Evolutionary conservation across 2,329 filamentous ascomycete genomes (phyloP), one percentile per base, ranked within the genome.

Genomic region (Penicillium freii): DNA sequence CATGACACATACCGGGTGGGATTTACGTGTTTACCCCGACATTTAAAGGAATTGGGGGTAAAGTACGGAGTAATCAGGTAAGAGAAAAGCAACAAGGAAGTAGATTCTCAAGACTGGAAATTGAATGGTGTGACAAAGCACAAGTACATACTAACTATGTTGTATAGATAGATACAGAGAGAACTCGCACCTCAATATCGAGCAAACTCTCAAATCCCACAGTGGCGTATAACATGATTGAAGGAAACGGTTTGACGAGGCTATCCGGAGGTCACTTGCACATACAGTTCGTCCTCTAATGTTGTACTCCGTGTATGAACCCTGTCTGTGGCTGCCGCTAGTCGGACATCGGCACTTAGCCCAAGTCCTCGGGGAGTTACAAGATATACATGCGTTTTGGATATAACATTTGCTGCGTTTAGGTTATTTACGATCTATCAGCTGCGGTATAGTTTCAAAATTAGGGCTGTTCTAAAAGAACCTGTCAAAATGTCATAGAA

Each of bases 301-400:
- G 34, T 40, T 38, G 40, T 51, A 45, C 19, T 51, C 40, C 17
- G 34, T 39, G 47, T 25, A 40, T 39, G 34, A 56, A 17, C 54
- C 40, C 47, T 45, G 53, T 43, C 47, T 33, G 33, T 52, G 54
- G 54, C 48, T 34, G 36, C 33, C 48, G 40, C 54, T 46, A 56
- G 40, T 36, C 15, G 27, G 7, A 34, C 33, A 42, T 19, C 25
- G 46, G 39, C 45, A 36, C 34, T 25, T 19, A 36, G 33, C 33
- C 48, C 48, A 49, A 34, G 11, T n/a, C 19, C n/a, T 49, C 44
- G 45, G 40, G 34, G 31, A 56, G 52, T 52, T 43, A 46, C 48
- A 46, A 51, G 47, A 44, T 29, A 36, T 40, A 46, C 31, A 38
- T 31, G 5, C n/a, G 51, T 33, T 40, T 54, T 40, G 15, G 38